Conservation (phyloP, 2,329 filamentous ascomycete species). For the Neonectria coccinea region DNA sequence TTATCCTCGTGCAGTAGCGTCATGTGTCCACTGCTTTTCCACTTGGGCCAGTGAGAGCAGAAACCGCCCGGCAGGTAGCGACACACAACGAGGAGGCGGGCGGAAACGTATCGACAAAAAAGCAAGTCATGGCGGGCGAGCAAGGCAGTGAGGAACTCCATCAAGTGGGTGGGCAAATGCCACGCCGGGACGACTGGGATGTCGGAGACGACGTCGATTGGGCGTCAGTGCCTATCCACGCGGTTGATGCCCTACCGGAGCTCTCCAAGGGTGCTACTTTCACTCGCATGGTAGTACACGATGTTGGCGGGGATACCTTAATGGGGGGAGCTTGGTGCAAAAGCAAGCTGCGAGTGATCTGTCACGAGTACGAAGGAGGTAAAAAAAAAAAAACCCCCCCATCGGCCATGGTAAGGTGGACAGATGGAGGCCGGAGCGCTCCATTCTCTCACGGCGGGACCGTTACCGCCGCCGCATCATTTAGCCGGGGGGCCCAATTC, state of each 20-base stretch:
- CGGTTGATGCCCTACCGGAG: slow-evolving; percentile 34
- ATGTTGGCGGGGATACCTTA: slow-evolving; percentile 16
- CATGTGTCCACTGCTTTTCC: slow-evolving; percentile 35
- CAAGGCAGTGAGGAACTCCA: slow-evolving; percentile 30
- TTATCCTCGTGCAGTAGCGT: slow-evolving; percentile 41
- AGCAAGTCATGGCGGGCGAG: slow-evolving; percentile 27
- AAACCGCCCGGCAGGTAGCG: slow-evolving; percentile 30
- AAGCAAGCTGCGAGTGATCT: neutral
- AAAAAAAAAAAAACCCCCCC: neutral
- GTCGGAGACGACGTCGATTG: slow-evolving; percentile 25
- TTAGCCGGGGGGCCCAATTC: slow-evolving; percentile 31
- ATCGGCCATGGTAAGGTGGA: slow-evolving; percentile 9
- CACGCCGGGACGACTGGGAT: slow-evolving; percentile 30
- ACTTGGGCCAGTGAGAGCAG: slow-evolving; percentile 34
- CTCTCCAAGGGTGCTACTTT: slow-evolving; percentile 9
- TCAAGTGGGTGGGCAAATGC: slow-evolving; percentile 31
- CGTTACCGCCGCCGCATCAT: slow-evolving; percentile 25
- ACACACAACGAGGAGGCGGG: slow-evolving; percentile 30
- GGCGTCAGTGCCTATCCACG: slow-evolving; percentile 32
- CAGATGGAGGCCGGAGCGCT: slow-evolving; percentile 1
- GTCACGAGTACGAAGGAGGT: slow-evolving; percentile 20
- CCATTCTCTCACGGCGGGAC: slow-evolving; percentile 3
- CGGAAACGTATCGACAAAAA: slow-evolving; percentile 23
- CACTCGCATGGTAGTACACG: slow-evolving; percentile 5
- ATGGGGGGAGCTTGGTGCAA: slow-evolving; percentile 6